Evolutionary conservation across 139 green algal species (phyloP), one percentile per base, ranked within the genome.

Genomic region (Chlorella sp.): DNA sequence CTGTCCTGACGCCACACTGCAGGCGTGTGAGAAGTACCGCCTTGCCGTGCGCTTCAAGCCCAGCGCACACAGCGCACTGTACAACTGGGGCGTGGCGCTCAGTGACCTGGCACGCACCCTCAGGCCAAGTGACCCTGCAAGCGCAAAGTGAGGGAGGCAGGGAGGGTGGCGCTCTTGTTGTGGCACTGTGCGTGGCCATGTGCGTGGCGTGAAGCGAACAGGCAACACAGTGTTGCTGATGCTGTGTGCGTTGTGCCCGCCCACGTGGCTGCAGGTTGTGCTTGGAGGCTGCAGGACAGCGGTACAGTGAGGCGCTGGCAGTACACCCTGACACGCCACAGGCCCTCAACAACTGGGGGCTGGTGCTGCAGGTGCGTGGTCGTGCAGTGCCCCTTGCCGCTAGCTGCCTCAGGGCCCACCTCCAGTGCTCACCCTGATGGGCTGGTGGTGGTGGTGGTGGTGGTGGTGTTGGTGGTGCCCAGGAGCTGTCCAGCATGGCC

Each of bases 291-390:
- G 86, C 87, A 0, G 78, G 79, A 6, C 72, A 87, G 20, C 89
- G 91, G 70, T 95, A 95, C 71, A 81, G 85, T 14, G 68, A 73
- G 23, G 85, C 87, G 1, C 78, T 94, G 35, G 36, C 72, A n/a
- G 67, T 77, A 35, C 79, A 85, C 31, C 80, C 87, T 3, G 74
- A 80, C 72, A 93, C 91, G 73, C 77, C 89, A 1, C 89, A 93
- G 73, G 90, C 87, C 31, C 86, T 95, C 31, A 95, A 95, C 86
- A 95, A 95, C 74, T 93, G 88, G 88, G 90, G 85, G 14, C 80
- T 95, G 36, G 86, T 93, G 51, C 68, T 95, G 49, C 86, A 91
- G 82, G 89, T 91, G 73, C 49, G 73, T 49, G 32, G 22, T 32
- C 59, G n/a, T n/a, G n/a, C n/a, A n/a, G n/a, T n/a, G n/a, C n/a